Evolutionary conservation across 148 eudicot genomes (phyloP), one percentile per base, ranked within the genome.

Genomic region (Fagopyrum esculentum): DNA sequence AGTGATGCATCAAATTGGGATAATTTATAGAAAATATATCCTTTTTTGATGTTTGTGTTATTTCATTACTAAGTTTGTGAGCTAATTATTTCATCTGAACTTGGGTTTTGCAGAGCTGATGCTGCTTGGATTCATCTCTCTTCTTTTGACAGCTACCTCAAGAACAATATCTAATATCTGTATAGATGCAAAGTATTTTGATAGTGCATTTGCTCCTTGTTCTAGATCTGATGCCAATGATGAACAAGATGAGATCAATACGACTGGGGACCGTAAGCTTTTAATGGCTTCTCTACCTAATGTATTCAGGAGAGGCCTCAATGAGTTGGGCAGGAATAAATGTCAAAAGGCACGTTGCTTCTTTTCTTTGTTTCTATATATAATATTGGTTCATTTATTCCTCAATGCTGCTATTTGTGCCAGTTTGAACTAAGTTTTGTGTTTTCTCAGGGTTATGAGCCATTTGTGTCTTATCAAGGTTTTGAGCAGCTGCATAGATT

Each of bases 401-500:
- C 35, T 74, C 40, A 35, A 35, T 35, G 40, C 40, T 35, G 40
- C 40, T 35, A 19, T 6, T 73, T 29, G 50, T 45, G 12, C 13
- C n/a, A 17, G 22, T 66, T 8, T 45, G 16, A 35, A 19, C 8
- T 77, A 35, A 35, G 40, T 69, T n/a, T 17, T 46, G 50, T 55
- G 68, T 5, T 75, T 52, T 76, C 55, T 63, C 87, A 95, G 99
- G 88, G 89, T 82, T 70, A 82, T 47, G 99, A 92, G 79, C 97
- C 99, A 76, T 95, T 95, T 85, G 87, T 95, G 45, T 92, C 97
- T 64, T 90, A 90, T 78, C 89, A 92, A 89, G 99, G 99, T 68
- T 96, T 95, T 78, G 99, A 95, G 89, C 97, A 95, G 77, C 85
- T 95, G 77, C 99, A 95, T 78, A 87, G 99, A 46, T 95, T 95